Evolutionary conservation across 306 rosid genomes (phyloP).

Genomic region (Dicorynia guianensis): DNA sequence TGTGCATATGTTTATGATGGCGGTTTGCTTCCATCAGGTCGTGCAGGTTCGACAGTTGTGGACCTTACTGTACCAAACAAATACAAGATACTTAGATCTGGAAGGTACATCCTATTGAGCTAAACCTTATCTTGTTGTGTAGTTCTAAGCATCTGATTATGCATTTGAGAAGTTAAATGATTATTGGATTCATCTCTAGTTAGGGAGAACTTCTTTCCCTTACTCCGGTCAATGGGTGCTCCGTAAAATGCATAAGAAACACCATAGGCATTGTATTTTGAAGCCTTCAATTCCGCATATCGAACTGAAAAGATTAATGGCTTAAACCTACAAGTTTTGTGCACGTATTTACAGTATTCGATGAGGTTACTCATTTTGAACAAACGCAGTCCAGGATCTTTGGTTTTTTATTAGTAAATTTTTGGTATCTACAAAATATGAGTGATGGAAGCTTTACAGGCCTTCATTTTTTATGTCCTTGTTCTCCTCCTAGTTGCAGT

Average conservation of each 20-base stretch:
- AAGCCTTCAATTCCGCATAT: neutral
- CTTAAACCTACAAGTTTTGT: conserved; percentile 15
- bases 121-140: conserved; percentile 13
- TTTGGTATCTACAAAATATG: conserved; percentile 16
- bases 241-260: neutral
- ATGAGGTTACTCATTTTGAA: too few relatives aligned
- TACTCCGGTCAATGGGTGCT: neutral
- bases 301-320: neutral
- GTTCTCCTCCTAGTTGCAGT: conserved; percentile 52
- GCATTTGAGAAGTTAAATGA: neutral
- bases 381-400: neutral
- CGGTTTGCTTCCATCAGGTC: conserved; percentile 85
- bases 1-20: conserved; percentile 85
- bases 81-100: conserved; percentile 86
- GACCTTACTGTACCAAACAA: conserved; percentile 71
- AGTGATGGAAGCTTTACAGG: neutral
- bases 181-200: neutral
- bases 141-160: conserved; percentile 15
- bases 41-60: conserved; percentile 88
- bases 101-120: conserved; percentile 65
- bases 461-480: conserved; percentile 26
- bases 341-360: too few relatives aligned
- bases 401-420: neutral
- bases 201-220: neutral
- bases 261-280: neutral